Conservation (phyloP, 208 protist species). For the Leishmania martiniquensis region DNA sequence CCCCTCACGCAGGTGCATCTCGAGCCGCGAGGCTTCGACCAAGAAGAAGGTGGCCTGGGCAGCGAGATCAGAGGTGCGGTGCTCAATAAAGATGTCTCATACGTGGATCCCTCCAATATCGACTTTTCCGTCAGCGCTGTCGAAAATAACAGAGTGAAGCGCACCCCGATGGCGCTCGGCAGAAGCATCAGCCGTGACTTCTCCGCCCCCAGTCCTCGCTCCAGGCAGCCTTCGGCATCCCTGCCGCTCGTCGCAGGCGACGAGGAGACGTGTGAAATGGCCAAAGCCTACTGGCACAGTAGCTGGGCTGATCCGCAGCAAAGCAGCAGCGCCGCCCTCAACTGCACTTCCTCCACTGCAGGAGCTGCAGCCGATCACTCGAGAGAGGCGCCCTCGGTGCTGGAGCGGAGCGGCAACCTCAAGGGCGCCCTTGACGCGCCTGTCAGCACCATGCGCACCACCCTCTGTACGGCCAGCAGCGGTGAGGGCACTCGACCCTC, state of each 20-base stretch:
- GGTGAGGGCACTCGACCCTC: background rate
- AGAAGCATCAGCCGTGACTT: conserved; percentile 21
- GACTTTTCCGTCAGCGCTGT: background rate
- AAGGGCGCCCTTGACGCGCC: conserved; percentile 11
- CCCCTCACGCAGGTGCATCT: background rate
- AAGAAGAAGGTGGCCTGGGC: background rate
- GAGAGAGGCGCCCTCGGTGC: conserved; percentile 6
- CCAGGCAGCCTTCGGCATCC: background rate
- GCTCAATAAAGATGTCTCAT: background rate
- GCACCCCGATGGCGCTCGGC: conserved; percentile 4
- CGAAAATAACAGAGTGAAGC: conserved; percentile 5
- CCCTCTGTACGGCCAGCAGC: conserved; percentile 12
- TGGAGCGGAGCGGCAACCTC: conserved; percentile 7
- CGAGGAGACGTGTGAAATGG: conserved; percentile 23
- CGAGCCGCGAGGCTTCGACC: background rate
- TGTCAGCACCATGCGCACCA: conserved; percentile 23
- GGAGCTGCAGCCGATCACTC: background rate
- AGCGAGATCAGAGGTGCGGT: background rate
- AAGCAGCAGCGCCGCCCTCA: conserved; percentile 4
- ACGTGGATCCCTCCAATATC: background rate
- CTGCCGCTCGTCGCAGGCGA: conserved; percentile 16
- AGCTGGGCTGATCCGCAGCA: background rate
- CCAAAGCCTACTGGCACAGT: conserved; percentile 5
- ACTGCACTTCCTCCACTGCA: background rate
- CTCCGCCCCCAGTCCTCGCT: conserved; percentile 5